Conservation (phyloP, 352 stramenopile genomes). For the Aphanomyces euteiches region DNA sequence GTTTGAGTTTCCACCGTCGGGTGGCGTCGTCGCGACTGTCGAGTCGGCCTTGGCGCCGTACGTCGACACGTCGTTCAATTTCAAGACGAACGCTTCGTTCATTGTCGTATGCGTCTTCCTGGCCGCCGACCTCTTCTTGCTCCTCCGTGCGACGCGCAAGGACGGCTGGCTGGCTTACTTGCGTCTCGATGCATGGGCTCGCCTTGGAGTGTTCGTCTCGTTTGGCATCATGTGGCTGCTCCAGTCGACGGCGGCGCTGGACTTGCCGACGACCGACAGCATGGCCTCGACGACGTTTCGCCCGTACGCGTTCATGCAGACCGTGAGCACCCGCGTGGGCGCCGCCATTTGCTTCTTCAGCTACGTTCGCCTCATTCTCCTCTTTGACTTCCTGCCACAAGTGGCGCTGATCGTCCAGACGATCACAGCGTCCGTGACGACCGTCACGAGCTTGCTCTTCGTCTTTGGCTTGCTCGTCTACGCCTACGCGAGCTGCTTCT, state of each 20-base stretch:
- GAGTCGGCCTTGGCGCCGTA: constrained; percentile 38
- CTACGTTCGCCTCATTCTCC: constrained; percentile 45
- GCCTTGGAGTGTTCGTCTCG: constrained; percentile 38
- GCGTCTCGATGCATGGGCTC: constrained; percentile 32
- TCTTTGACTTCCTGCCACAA: constrained; percentile 40
- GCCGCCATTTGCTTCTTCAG: constrained; percentile 43
- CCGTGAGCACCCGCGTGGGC: constrained; percentile 40
- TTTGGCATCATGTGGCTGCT: constrained; percentile 50
- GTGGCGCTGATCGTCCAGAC: constrained; percentile 47
- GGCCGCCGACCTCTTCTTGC: constrained; percentile 42
- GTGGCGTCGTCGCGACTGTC: constrained; percentile 38
- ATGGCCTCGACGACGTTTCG: constrained; percentile 38
- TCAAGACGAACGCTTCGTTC: constrained; percentile 35
- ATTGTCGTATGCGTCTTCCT: constrained; percentile 43
- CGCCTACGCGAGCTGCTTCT: constrained; percentile 47
- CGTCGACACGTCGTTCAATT: constrained; percentile 41
- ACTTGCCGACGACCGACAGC: constrained; percentile 35
- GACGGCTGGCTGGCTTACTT: constrained; percentile 29
- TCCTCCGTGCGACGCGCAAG: constrained; percentile 34
- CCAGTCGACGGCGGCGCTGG: constrained; percentile 39
- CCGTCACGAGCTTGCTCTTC: constrained; percentile 41
- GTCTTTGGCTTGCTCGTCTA: constrained; percentile 41
- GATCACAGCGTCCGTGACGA: constrained; percentile 34
- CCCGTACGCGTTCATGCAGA: constrained; percentile 41
- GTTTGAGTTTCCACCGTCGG: constrained; percentile 46